Base-by-base conservation (phyloP, 2,329 filamentous ascomycete genomes). In the Eurotiales sp. region DNA sequence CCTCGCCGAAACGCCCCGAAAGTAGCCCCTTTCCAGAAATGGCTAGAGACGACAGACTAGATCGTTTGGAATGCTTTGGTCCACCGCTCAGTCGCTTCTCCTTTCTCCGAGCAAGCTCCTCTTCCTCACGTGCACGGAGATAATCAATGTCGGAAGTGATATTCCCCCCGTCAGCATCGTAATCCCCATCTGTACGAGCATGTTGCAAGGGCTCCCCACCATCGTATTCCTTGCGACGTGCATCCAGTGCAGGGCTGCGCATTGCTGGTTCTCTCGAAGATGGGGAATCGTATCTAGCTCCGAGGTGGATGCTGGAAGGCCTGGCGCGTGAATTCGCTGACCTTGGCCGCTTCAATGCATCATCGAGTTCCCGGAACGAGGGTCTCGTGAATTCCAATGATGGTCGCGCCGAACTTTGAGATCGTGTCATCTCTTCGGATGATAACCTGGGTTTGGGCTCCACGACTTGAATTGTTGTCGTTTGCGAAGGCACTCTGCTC, bases 1-100 rank as follows among this genome's bases (percentile, higher is more conserved):
- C 91, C 61, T 96, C 91, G 0, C 91, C 90, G 66, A 97, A 96
- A 59, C 87, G 90, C 21, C 90, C 88, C 4, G 85, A 86, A n/a
- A 96, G 76, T 32, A 95, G 83, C 52, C 83, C 88, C 69, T 93
- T 95, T 34, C 83, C 84, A 6, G 86, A 83, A 15, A 89, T 71
- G 0, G 86, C 84, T 50, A 87, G 78, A 1, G 79, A 81, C 11
- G 81, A 79, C 56, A 95, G 71, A 66, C 88, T 93, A 1, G 84
- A 78, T 10, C 88, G 81, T 67, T 95, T 95, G 42, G 74, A 72
- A 57, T 85, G 81, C 60, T 82, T 85, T 21, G 76, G 72, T 14
- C 45, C 37, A 45, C 77, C 78, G 52, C 76, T 81, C 25, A 75
- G 68, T 29, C 81, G 76, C 59, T 77, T 75, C 52, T 82, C 74